Conservation (phyloP, 805 yeast genomes). For the Wickerhamiella allomyrinae region DNA sequence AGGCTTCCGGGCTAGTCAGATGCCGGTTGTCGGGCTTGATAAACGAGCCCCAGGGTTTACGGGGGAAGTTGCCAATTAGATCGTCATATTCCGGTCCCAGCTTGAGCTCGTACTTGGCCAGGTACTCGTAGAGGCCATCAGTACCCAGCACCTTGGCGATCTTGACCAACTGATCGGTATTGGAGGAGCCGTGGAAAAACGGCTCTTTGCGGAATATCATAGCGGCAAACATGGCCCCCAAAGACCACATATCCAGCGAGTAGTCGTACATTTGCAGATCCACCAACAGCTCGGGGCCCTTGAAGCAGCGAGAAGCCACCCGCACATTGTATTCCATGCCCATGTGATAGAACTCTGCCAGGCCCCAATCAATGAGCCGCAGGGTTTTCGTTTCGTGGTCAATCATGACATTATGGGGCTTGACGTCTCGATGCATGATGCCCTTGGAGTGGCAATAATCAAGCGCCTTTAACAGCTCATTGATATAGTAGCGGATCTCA, state of each 20-base stretch:
- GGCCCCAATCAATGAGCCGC: conserved; percentile 85
- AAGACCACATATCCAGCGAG: conserved; percentile 80
- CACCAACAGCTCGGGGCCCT: conserved; percentile 81
- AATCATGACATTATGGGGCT: conserved; percentile 89
- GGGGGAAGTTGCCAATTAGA: conserved; percentile 50
- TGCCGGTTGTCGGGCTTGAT: conserved; percentile 55
- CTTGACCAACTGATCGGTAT: conserved; percentile 82
- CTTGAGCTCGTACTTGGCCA: conserved; percentile 51
- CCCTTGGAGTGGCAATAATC: conserved; percentile 90
- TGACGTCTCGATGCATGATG: conserved; percentile 87
- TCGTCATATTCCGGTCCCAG: conserved; percentile 71
- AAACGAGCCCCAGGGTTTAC: conserved; percentile 78
- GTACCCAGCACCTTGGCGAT: conserved; percentile 82
- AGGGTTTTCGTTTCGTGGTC: conserved; percentile 50
- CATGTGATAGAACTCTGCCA: conserved; percentile 84
- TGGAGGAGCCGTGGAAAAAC: conserved; percentile 81
- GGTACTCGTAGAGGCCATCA: conserved; percentile 51
- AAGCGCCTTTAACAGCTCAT: conserved; percentile 64
- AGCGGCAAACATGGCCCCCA: conserved; percentile 83
- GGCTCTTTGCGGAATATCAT: conserved; percentile 84
- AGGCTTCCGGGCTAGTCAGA: conserved; percentile 52
- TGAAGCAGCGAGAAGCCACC: conserved; percentile 82
- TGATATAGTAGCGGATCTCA: conserved; percentile 75
- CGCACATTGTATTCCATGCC: conserved; percentile 83
- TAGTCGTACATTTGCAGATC: conserved; percentile 77